phyloP scores from a whole-genome alignment of 805 yeast species.

The Starmerella etchellsii region DNA sequence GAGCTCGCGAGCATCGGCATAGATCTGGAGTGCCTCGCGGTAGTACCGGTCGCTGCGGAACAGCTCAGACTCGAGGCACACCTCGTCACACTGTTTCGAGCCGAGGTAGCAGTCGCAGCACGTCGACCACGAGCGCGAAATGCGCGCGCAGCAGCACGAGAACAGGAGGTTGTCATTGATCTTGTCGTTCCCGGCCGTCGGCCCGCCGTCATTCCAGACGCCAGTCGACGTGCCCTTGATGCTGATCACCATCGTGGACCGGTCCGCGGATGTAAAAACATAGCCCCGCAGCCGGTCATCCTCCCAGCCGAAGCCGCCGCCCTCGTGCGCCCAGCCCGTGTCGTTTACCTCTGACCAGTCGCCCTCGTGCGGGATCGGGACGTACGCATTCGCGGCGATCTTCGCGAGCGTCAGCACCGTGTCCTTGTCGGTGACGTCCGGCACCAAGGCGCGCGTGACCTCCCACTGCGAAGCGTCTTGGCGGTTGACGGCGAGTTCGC shows the following conservation, averaged over 20 bases:
- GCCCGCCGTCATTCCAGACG: slow-evolving; percentile 40
- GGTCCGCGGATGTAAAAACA: slow-evolving; percentile 52
- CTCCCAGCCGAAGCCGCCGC: slow-evolving; percentile 74
- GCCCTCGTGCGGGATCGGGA: slow-evolving; percentile 56
- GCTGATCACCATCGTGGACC: slow-evolving; percentile 55
- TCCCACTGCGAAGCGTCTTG: slow-evolving; percentile 7
- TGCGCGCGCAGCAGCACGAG: slow-evolving; percentile 92
- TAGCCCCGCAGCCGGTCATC: slow-evolving; percentile 82
- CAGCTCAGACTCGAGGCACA: slow-evolving; percentile 68
- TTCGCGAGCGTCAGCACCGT: slow-evolving; percentile 66
- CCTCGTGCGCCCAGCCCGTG: slow-evolving; percentile 37
- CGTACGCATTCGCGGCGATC: slow-evolving; percentile 87
- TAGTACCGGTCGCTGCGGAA: slow-evolving; percentile 69
- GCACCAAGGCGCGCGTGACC: slow-evolving; percentile 31
- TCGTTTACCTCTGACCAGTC: slow-evolving; percentile 69
- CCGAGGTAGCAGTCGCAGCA: slow-evolving; percentile 84
- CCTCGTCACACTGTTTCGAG: slow-evolving; percentile 68
- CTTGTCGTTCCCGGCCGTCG: slow-evolving; percentile 71
- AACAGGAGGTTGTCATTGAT: slow-evolving; percentile 77
- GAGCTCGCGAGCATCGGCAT: slow-evolving; percentile 48
- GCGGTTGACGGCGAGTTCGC: not conserved
- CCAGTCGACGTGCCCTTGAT: slow-evolving; percentile 90
- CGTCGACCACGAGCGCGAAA: slow-evolving; percentile 81
- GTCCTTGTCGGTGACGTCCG: slow-evolving; percentile 61
- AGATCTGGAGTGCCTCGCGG: slow-evolving; percentile 63